Base-by-base conservation (phyloP, 2,329 filamentous ascomycete genomes). In the Cladosporium sp. region DNA sequence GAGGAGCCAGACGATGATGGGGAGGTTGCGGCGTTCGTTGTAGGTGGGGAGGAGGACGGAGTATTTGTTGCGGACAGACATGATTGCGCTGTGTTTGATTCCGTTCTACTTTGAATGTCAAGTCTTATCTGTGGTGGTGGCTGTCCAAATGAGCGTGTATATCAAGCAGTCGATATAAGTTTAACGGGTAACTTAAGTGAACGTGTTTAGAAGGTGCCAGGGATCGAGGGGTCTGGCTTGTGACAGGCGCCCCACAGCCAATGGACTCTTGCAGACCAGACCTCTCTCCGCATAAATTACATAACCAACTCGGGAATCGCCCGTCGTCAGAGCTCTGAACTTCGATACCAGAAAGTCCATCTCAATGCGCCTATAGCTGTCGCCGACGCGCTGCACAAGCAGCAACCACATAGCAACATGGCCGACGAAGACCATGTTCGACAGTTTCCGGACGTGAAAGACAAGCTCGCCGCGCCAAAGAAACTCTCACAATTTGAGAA, bases 11-110 rank as follows among this genome's bases (percentile, higher is more conserved):
- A 88, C 85, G 72, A 97, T 91, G 74, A 99, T 94, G 69, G 94
- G 94, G 65, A 99, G 85, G 78, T 99, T 99, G 75, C 86, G 87
- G 72, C 94, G 90, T 83, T 99, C 94, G 75, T 99, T 97, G 85
- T 96, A 99, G 61, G 94, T 99, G 58, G 94, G 94, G 64, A 99
- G 85, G 72, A 99, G 93, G 72, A 99, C 88, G 65, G 93, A 96
- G 83, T 97, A 99, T 78, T 93, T 96, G 83, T 95, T 82, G 82
- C 94, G 81, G 78, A 73, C 65, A 49, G 73, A 68, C 70, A 72
- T 74, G 37, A 49, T 64, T 39, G 54, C 19, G 3, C n/a, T 42
- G 24, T 32, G 17, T 20, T 9, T 34, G 22, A 1, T 15, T 2
- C 25, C 24, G 12, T 45, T n/a, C 6, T 25, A 5, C 10, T 9